These are phyloP conservation scores for Populus hybrid DNA, from an alignment of 441 rosid genomes.

Conservation along the genomic window DNA sequence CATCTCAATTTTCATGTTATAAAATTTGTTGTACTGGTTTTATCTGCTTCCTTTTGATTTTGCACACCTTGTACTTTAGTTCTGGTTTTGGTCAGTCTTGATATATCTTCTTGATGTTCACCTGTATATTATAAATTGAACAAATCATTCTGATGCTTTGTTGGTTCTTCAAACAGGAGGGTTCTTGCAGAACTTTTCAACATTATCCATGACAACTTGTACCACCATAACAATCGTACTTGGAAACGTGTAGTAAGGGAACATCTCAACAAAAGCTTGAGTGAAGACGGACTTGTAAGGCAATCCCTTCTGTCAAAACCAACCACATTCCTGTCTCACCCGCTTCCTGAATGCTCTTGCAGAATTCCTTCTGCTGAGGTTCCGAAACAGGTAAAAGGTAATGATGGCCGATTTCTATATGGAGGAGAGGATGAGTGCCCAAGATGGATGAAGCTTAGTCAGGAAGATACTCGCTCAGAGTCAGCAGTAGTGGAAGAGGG, in stretches of 20 bases:
- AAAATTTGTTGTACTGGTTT: not conserved
- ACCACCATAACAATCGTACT: constrained; percentile 59
- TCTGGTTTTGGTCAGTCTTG: not conserved
- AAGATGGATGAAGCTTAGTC: constrained; percentile 61
- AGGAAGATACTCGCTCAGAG: constrained; percentile 16
- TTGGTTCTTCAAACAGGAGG: constrained; percentile 51
- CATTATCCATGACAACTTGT: constrained; percentile 58
- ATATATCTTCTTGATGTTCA: not conserved
- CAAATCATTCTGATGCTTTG: not conserved
- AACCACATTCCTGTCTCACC: constrained; percentile 70
- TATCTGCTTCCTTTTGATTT: not conserved
- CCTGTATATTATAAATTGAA: not conserved
- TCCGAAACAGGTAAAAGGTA: constrained; percentile 31
- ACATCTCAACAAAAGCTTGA: constrained; percentile 81
- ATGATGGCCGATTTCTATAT: constrained; percentile 52
- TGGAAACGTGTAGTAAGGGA: constrained; percentile 73
- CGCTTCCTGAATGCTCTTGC: constrained; percentile 97
- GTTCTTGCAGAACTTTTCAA: constrained; percentile 54
- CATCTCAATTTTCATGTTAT: not conserved
- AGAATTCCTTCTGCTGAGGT: constrained; percentile 49
- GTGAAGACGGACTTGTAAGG: constrained; percentile 67
- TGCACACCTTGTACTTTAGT: not conserved
- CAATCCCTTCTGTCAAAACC: constrained; percentile 73
- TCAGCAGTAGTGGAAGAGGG: constrained; percentile 42
- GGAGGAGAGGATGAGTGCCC: constrained; percentile 97